Conservation (phyloP, 2,329 filamentous ascomycete genomes). For the Diaporthe ampelina region DNA sequence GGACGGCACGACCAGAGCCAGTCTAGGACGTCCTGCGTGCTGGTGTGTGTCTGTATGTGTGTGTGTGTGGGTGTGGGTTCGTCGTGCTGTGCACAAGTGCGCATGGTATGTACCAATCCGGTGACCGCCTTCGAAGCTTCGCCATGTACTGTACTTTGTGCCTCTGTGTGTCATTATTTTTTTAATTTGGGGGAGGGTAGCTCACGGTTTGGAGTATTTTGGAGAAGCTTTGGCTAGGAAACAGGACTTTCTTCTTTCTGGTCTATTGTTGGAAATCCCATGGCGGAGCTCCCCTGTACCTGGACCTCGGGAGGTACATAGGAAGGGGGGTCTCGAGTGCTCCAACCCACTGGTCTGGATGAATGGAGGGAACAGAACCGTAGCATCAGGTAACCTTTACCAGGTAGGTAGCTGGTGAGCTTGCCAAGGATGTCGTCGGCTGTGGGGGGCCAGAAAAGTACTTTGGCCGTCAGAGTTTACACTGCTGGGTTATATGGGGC, state of each 20-base stretch:
- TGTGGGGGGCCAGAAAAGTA: constrained; percentile 28
- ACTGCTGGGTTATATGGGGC: constrained; percentile 32
- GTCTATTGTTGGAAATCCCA: constrained; percentile 34
- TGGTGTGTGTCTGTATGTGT: background rate
- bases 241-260: background rate
- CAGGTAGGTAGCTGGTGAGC: constrained; percentile 7
- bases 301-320: constrained; percentile 9
- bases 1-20: constrained; percentile 10
- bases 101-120: constrained; percentile 6
- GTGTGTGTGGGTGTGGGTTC: background rate
- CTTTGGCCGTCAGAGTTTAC: constrained; percentile 33
- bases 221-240: constrained; percentile 26
- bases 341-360: constrained; percentile 18
- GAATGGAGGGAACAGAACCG: background rate
- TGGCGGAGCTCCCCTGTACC: constrained; percentile 3
- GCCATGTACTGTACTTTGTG: constrained; percentile 14
- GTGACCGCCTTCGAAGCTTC: background rate
- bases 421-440: constrained; percentile 14
- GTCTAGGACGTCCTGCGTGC: background rate
- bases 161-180: background rate
- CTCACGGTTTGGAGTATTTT: constrained; percentile 19
- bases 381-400: constrained; percentile 3
- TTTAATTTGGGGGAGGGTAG: background rate
- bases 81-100: background rate
- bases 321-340: constrained; percentile 28